These are phyloP conservation scores for Nannochloropsis salina DNA, from an alignment of 108 stramenopile species.

Conservation along the genomic window DNA sequence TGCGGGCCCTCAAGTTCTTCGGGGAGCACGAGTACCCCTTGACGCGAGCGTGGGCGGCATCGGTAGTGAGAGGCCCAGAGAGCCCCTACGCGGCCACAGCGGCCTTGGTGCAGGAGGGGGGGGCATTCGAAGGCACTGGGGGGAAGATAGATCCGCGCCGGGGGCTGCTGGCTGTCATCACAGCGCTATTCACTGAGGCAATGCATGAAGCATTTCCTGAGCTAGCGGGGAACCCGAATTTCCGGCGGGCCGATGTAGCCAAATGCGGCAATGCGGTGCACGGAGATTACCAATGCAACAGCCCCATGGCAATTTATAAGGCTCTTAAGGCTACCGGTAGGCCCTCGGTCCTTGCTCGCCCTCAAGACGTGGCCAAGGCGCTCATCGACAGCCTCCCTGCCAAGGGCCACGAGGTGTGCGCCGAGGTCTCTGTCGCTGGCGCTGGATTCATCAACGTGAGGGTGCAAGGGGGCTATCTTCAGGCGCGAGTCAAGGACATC, in stretches of 20 bases:
- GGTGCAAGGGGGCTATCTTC: slow-evolving; percentile 68
- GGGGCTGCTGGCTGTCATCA: slow-evolving; percentile 21
- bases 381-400: slow-evolving; percentile 62
- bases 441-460: slow-evolving; percentile 70
- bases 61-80: neutral
- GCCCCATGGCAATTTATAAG: slow-evolving; percentile 85
- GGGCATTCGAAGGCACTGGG: neutral
- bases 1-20: slow-evolving; percentile 5
- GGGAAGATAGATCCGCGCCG: neutral
- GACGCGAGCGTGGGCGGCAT: neutral
- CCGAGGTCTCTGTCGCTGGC: slow-evolving; percentile 36
- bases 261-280: slow-evolving; percentile 37
- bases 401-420: slow-evolving; percentile 27
- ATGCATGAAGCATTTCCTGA: slow-evolving; percentile 18
- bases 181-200: slow-evolving; percentile 9
- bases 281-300: slow-evolving; percentile 93
- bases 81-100: slow-evolving; percentile 16
- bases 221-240: neutral
- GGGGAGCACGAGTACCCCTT: neutral
- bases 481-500: slow-evolving; percentile 49
- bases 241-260: neutral
- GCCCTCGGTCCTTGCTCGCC: slow-evolving; percentile 42
- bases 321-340: slow-evolving; percentile 61
- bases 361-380: slow-evolving; percentile 67
- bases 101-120: neutral